Conservation (phyloP, 2,329 filamentous ascomycete genomes). For the Penicillium sp. region DNA sequence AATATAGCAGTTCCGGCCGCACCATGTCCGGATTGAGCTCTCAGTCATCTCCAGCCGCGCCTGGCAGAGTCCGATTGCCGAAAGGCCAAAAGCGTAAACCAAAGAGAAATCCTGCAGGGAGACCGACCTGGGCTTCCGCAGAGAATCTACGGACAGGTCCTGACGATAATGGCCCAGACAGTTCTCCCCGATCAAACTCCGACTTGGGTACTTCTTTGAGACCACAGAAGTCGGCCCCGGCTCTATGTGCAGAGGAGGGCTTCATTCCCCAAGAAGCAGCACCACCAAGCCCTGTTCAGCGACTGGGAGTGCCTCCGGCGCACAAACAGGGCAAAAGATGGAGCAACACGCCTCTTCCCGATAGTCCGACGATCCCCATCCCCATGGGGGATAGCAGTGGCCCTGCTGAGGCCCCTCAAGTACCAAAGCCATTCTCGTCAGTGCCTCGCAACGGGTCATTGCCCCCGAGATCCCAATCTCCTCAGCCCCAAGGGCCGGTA, state of each 20-base stretch:
- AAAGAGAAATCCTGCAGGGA: constrained; percentile 13
- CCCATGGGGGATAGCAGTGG: constrained; percentile 13
- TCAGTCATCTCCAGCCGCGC: constrained; percentile 21
- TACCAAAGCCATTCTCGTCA: constrained; percentile 13
- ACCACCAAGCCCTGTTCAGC: constrained; percentile 16
- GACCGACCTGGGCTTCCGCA: constrained; percentile 23
- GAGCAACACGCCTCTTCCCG: constrained; percentile 37
- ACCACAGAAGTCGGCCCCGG: constrained; percentile 35
- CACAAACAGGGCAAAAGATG: constrained; percentile 34
- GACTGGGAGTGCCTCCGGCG: constrained; percentile 34
- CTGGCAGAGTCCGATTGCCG: constrained; percentile 20
- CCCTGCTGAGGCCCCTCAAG: constrained; percentile 5
- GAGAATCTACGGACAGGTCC: constrained; percentile 26
- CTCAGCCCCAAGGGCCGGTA: constrained; percentile 17
- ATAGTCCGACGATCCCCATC: constrained; percentile 37
- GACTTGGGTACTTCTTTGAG: constrained; percentile 20
- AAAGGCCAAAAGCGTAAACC: constrained; percentile 10
- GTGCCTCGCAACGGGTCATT: constrained; percentile 14
- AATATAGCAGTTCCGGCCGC: constrained; percentile 23
- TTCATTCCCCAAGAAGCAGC: constrained; percentile 12
- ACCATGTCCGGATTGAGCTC: constrained; percentile 24
- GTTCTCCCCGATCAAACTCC: constrained; percentile 5
- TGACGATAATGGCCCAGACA: constrained; percentile 2
- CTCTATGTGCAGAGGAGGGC: constrained; percentile 25
- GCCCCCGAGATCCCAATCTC: constrained; percentile 13